phyloP scores from a whole-genome alignment of 2,329 filamentous ascomycete genomes.

The Nemania diffusa region DNA sequence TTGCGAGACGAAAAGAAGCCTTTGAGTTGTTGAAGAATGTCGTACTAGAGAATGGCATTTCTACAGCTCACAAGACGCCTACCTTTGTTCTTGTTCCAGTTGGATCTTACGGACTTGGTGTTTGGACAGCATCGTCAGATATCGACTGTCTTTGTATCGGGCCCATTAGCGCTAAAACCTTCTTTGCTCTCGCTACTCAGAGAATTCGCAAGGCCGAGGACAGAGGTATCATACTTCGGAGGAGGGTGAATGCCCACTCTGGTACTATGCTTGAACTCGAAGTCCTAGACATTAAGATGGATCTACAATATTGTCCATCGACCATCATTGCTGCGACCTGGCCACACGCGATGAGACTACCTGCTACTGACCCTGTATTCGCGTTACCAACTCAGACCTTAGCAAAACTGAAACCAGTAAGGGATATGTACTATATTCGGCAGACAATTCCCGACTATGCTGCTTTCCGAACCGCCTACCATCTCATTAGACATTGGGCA shows the following conservation, averaged over 20 bases:
- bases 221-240: slow-evolving; percentile 61
- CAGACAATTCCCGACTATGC: slow-evolving; percentile 68
- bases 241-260: slow-evolving; percentile 66
- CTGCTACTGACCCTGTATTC: slow-evolving; percentile 64
- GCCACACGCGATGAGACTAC: slow-evolving; percentile 59
- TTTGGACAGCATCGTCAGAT: slow-evolving; percentile 70
- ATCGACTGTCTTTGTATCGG: slow-evolving; percentile 75
- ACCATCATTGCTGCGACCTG: slow-evolving; percentile 64
- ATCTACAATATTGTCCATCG: slow-evolving; percentile 74
- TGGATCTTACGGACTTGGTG: slow-evolving; percentile 72
- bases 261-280: slow-evolving; percentile 73
- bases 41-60: slow-evolving; percentile 51
- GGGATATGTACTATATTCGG: slow-evolving; percentile 70
- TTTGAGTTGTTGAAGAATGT: slow-evolving; percentile 58
- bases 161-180: slow-evolving; percentile 67
- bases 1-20: slow-evolving; percentile 54
- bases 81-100: slow-evolving; percentile 67
- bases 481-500: slow-evolving; percentile 71
- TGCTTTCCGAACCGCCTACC: slow-evolving; percentile 68
- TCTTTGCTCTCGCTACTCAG: slow-evolving; percentile 68
- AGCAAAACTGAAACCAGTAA: slow-evolving; percentile 70
- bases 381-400: slow-evolving; percentile 65
- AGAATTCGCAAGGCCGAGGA: slow-evolving; percentile 60
- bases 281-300: slow-evolving; percentile 66
- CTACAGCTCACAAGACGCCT: slow-evolving; percentile 42